Conservation (phyloP, 305 asterid species). For the Fraxinus platypoda region DNA sequence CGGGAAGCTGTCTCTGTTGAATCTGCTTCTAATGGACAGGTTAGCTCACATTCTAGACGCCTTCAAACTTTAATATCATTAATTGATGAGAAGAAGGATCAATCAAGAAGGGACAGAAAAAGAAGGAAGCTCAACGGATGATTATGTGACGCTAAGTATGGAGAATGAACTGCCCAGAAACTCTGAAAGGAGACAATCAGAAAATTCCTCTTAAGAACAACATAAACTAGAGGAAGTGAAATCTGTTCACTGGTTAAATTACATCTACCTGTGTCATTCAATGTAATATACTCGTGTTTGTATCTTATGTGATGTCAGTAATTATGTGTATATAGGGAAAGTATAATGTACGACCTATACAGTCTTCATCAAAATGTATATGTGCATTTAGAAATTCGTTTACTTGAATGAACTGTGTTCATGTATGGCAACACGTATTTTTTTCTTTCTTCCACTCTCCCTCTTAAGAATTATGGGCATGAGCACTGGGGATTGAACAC, state of each 20-base stretch:
- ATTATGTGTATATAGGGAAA: neutral
- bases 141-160: conserved; percentile 3
- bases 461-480: neutral
- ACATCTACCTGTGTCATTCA: neutral
- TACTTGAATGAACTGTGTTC: neutral
- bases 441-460: neutral
- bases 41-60: conserved; percentile 29
- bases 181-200: conserved; percentile 15
- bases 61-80: conserved; percentile 31
- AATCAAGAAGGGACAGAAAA: conserved; percentile 28
- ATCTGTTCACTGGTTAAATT: neutral
- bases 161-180: conserved; percentile 22
- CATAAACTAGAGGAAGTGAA: neutral
- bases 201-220: conserved; percentile 1
- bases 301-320: neutral
- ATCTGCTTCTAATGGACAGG: conserved; percentile 19
- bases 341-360: neutral
- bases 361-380: neutral
- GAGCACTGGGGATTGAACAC: neutral
- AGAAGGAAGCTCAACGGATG: conserved; percentile 33
- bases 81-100: conserved; percentile 40
- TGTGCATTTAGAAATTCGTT: neutral
- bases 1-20: conserved; percentile 22
- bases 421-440: neutral
- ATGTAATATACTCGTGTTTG: neutral